A percentile compares a stretch with the other conserved stretches of the same genome.
phyloP scores from a whole-genome alignment of 2,329 filamentous ascomycete genomes.

The Scopulariopsis brevicaulis region DNA sequence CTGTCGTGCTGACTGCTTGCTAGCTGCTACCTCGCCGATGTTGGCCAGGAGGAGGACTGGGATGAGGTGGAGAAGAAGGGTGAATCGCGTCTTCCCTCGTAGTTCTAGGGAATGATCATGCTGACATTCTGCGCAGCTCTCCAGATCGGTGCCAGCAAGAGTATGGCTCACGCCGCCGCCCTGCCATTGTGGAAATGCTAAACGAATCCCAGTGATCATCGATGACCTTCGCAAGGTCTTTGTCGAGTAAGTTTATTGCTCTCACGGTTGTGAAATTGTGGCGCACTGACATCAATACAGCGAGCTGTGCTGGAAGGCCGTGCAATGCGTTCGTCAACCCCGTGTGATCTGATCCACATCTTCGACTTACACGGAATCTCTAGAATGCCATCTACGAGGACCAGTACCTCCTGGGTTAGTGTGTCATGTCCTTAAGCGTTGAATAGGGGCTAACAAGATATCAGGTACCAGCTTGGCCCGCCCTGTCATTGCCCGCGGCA shows the following conservation, averaged over 20 bases:
- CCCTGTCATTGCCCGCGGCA: conserved; percentile 52
- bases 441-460: neutral
- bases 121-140: neutral
- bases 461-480: conserved; percentile 44
- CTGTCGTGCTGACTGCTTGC: neutral
- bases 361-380: neutral
- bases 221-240: conserved; percentile 58
- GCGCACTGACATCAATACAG: neutral
- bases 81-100: neutral
- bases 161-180: neutral
- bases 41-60: conserved; percentile 62
- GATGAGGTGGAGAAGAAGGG: conserved; percentile 51
- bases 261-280: neutral
- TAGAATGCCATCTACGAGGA: conserved; percentile 50
- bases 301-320: neutral
- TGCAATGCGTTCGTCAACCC: conserved; percentile 29
- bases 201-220: conserved; percentile 26
- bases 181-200: neutral
- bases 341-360: neutral
- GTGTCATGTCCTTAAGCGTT: neutral
- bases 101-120: neutral
- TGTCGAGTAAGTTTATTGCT: conserved; percentile 58
- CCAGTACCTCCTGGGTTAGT: conserved; percentile 17
- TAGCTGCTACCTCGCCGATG: conserved; percentile 43
- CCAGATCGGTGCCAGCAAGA: conserved; percentile 16